phyloP scores from a whole-genome alignment of 192 early-diverging fungal genomes.

The Umbelopsis vinacea region DNA sequence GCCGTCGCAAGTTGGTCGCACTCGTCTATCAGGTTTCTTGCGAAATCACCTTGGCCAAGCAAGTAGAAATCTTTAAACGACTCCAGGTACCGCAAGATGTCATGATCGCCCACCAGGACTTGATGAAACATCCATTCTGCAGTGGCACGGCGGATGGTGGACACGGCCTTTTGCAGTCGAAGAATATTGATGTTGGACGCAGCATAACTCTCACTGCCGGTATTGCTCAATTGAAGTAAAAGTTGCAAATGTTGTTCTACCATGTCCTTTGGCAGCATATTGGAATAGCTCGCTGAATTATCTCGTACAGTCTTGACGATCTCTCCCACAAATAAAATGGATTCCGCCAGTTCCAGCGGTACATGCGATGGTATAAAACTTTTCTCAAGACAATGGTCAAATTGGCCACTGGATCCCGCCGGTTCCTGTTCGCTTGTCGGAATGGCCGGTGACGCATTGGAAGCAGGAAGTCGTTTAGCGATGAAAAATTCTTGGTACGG shows the following conservation, averaged over 20 bases:
- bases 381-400: slow-evolving; percentile 51
- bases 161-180: slow-evolving; percentile 47
- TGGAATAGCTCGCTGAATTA: slow-evolving; percentile 31
- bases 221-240: slow-evolving; percentile 14
- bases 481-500: slow-evolving; percentile 73
- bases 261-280: slow-evolving; percentile 28
- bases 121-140: slow-evolving; percentile 67
- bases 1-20: slow-evolving; percentile 43
- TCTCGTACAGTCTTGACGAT: slow-evolving; percentile 58
- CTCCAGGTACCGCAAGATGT: slow-evolving; percentile 54
- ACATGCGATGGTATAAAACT: slow-evolving; percentile 57
- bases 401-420: slow-evolving; percentile 39
- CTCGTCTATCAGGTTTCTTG: slow-evolving; percentile 57
- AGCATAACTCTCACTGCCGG: slow-evolving; percentile 1
- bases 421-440: not conserved
- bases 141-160: slow-evolving; percentile 55
- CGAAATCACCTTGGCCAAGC: slow-evolving; percentile 66
- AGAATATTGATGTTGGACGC: slow-evolving; percentile 42
- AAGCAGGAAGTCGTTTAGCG: slow-evolving; percentile 7
- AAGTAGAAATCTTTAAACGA: slow-evolving; percentile 65
- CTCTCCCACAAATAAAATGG: slow-evolving; percentile 73
- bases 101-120: slow-evolving; percentile 66
- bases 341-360: slow-evolving; percentile 52
- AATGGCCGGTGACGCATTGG: slow-evolving; percentile 26
- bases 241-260: slow-evolving; percentile 29